These are phyloP conservation scores for Chlorencoelia australis DNA, from an alignment of 2,329 filamentous ascomycete genomes.

Conservation along the genomic window DNA sequence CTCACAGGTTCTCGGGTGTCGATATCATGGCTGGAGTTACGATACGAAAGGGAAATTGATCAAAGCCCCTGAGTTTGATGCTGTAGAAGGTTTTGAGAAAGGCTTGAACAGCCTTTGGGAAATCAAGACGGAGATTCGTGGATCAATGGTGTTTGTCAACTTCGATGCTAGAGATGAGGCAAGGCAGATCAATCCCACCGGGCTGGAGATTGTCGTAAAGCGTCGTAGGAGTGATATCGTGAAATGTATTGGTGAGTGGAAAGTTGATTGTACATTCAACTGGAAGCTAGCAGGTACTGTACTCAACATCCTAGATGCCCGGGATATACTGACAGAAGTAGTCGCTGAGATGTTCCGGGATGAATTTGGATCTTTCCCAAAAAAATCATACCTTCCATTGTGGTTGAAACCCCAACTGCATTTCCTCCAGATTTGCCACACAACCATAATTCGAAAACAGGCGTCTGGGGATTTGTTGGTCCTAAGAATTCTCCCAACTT, in stretches of 20 bases:
- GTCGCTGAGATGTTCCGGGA: not conserved
- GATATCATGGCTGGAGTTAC: slow-evolving; percentile 26
- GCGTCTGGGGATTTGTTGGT: too few relatives aligned
- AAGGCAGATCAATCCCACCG: slow-evolving; percentile 2
- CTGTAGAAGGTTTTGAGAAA: slow-evolving; percentile 21
- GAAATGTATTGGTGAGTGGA: slow-evolving; percentile 17
- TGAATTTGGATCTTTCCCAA: not conserved
- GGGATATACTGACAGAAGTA: not conserved
- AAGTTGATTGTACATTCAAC: slow-evolving; percentile 18
- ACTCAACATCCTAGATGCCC: not conserved
- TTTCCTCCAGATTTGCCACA: too few relatives aligned
- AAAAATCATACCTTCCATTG: not conserved
- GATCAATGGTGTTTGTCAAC: slow-evolving; percentile 21
- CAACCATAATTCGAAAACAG: too few relatives aligned
- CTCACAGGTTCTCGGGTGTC: slow-evolving; percentile 21
- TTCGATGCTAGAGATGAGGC: slow-evolving; percentile 10
- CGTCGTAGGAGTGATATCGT: slow-evolving; percentile 1
- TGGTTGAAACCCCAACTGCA: too few relatives aligned
- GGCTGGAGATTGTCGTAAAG: not conserved
- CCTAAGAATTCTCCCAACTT: too few relatives aligned
- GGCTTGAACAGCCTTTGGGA: slow-evolving; percentile 21
- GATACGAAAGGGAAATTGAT: slow-evolving; percentile 21
- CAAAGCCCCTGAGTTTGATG: slow-evolving; percentile 25
- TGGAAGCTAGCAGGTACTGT: slow-evolving; percentile 25
- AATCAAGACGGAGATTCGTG: slow-evolving; percentile 11